Conservation (phyloP, 371 early-diverging fungal species). For the Actinomucor elegans region DNA sequence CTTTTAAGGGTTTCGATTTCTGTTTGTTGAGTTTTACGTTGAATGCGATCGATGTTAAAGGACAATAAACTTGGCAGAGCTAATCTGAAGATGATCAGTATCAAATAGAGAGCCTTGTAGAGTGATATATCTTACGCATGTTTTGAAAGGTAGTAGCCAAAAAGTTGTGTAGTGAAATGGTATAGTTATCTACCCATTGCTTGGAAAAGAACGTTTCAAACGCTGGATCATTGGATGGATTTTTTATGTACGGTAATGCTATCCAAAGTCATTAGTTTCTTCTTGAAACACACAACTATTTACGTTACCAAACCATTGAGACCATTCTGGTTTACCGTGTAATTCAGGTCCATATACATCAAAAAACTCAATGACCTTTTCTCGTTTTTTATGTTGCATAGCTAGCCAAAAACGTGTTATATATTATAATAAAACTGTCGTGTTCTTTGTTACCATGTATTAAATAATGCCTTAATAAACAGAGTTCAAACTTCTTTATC, state of each 20-base stretch:
- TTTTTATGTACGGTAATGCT: slow-evolving; percentile 66
- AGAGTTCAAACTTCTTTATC: slow-evolving; percentile 65
- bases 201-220: slow-evolving; percentile 67
- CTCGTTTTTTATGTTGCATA: slow-evolving; percentile 58
- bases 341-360: slow-evolving; percentile 62
- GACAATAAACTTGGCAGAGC: slow-evolving; percentile 63
- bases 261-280: background rate
- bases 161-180: slow-evolving; percentile 64
- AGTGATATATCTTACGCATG: slow-evolving; percentile 69
- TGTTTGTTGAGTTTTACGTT: slow-evolving; percentile 55
- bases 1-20: slow-evolving; percentile 58
- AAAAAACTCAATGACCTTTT: slow-evolving; percentile 64
- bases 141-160: slow-evolving; percentile 67
- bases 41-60: slow-evolving; percentile 60
- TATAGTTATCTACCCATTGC: slow-evolving; percentile 68
- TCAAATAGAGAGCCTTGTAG: too few species aligned
- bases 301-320: slow-evolving; percentile 74
- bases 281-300: background rate
- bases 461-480: slow-evolving; percentile 62
- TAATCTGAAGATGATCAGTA: slow-evolving; percentile 12
- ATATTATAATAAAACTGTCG: too few species aligned
- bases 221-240: slow-evolving; percentile 61
- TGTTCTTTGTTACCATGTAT: slow-evolving; percentile 54
- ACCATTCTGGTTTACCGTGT: slow-evolving; percentile 62
- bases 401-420: too few species aligned